Evolutionary conservation across 805 yeast genomes (phyloP).

Genomic region (Metschnikowia amazonensis): DNA sequence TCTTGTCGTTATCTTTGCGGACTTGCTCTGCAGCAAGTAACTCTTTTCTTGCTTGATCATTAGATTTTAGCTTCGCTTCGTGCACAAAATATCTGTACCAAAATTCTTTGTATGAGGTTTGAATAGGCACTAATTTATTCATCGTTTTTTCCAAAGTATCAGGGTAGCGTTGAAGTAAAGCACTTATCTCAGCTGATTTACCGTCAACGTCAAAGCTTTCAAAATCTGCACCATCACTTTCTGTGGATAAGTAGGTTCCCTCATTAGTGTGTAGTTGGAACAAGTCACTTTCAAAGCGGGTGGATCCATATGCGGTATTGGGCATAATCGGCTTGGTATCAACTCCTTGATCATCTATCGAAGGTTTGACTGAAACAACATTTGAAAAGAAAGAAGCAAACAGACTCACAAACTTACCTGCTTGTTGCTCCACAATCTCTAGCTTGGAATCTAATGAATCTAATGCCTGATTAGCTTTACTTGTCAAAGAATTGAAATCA

Average conservation of each 20-base stretch:
- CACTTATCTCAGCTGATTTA: conserved; percentile 49
- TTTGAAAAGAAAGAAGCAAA: conserved; percentile 53
- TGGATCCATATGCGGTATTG: conserved; percentile 30
- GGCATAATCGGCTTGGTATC: conserved; percentile 16
- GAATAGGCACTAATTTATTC: conserved; percentile 64
- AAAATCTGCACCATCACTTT: conserved; percentile 13
- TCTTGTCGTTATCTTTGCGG: not conserved
- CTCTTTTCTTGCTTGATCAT: conserved; percentile 64
- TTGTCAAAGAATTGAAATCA: conserved; percentile 23
- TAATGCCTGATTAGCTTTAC: conserved; percentile 51
- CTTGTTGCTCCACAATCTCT: conserved; percentile 67
- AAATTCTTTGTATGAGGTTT: conserved; percentile 55
- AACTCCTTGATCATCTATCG: conserved; percentile 8
- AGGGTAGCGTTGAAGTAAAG: conserved; percentile 45
- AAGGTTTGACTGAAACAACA: conserved; percentile 25
- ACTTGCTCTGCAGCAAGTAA: conserved; percentile 40
- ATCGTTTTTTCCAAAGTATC: conserved; percentile 49
- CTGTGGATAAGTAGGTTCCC: conserved; percentile 17
- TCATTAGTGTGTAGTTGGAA: conserved; percentile 37
- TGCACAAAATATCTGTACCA: conserved; percentile 71
- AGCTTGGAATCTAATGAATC: conserved; percentile 68
- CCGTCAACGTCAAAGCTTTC: conserved; percentile 40
- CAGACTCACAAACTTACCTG: conserved; percentile 55
- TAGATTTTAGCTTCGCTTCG: conserved; percentile 50
- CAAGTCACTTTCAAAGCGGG: conserved; percentile 38